Conservation (phyloP, 2,329 filamentous ascomycete genomes). For the Calonectria pseudoturangicola region DNA sequence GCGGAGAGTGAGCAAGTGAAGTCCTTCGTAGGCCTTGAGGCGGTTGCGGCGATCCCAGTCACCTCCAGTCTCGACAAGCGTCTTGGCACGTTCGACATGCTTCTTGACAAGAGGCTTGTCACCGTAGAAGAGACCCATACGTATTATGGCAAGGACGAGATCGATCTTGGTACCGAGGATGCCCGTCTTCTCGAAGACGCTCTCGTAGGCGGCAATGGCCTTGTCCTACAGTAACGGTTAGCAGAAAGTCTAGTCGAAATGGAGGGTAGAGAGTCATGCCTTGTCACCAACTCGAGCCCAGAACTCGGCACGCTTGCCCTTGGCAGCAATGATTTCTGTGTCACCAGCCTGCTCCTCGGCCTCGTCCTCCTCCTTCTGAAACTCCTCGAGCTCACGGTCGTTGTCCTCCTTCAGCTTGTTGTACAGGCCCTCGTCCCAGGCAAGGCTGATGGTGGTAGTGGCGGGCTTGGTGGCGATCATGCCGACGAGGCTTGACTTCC, state of each 20-base stretch:
- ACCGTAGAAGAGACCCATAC: constrained; percentile 95
- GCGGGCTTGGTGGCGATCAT: constrained; percentile 84
- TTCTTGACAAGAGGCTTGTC: constrained; percentile 95
- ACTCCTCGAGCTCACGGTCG: constrained; percentile 83
- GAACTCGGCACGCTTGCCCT: constrained; percentile 96
- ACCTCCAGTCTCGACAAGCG: constrained; percentile 93
- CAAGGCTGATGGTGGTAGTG: constrained; percentile 79
- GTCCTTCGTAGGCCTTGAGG: constrained; percentile 97
- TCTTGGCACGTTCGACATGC: constrained; percentile 91
- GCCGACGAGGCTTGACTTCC: constrained; percentile 82
- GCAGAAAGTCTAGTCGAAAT: constrained; percentile 21
- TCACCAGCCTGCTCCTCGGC: constrained; percentile 97
- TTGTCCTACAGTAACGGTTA: constrained; percentile 80
- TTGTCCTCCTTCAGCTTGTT: constrained; percentile 85
- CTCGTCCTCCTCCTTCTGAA: constrained; percentile 93
- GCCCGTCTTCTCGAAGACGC: constrained; percentile 96
- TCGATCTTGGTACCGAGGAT: constrained; percentile 98
- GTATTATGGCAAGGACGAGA: constrained; percentile 95
- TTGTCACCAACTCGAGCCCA: constrained; percentile 98
- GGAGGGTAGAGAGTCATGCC: constrained; percentile 69
- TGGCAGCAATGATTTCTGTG: constrained; percentile 93
- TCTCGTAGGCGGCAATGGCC: constrained; percentile 93
- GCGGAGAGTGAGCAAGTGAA: constrained; percentile 93
- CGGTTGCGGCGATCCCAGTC: constrained; percentile 99
- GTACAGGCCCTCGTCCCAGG: constrained; percentile 95